Conservation (phyloP, 1,284 basidiomycete species). For the Ganoderma boninense region DNA sequence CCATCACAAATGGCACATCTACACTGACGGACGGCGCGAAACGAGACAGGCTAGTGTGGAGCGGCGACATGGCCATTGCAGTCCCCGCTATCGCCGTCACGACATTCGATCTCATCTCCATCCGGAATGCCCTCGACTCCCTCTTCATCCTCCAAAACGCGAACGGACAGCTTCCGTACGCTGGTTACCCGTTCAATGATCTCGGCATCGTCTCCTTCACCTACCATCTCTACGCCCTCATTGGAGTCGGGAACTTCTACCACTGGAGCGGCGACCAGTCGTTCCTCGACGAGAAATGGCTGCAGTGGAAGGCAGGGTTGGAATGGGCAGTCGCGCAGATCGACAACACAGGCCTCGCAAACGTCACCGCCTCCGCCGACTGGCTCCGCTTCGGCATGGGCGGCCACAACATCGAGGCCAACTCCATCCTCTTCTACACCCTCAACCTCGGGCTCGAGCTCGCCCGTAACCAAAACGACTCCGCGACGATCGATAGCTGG, state of each 20-base stretch:
- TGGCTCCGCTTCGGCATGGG: conserved; percentile 34
- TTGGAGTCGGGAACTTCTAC: conserved; percentile 30
- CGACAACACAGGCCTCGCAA: conserved; percentile 27
- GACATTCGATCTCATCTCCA: conserved; percentile 28
- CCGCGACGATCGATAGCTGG: conserved; percentile 13
- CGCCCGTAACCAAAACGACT: conserved; percentile 19
- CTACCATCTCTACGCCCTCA: conserved; percentile 30
- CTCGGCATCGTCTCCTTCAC: conserved; percentile 26
- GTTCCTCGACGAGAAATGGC: conserved; percentile 24
- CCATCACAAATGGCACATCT: background rate
- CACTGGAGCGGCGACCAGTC: conserved; percentile 28
- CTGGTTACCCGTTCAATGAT: conserved; percentile 19
- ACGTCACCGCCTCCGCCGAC: conserved; percentile 24
- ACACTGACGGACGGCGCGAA: conserved; percentile 31
- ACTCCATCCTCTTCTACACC: conserved; percentile 31
- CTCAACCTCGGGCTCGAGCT: conserved; percentile 24
- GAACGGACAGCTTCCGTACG: conserved; percentile 14
- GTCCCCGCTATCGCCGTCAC: conserved; percentile 29
- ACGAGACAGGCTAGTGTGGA: conserved; percentile 30
- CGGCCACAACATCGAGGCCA: conserved; percentile 33
- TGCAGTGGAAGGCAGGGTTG: conserved; percentile 25
- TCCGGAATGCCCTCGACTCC: conserved; percentile 29
- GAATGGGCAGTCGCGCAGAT: conserved; percentile 28
- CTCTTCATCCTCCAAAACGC: conserved; percentile 24
- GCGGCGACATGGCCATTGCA: conserved; percentile 32